Base-by-base conservation (phyloP, 2,329 filamentous ascomycete species). In the Fusarium buxicola region DNA sequence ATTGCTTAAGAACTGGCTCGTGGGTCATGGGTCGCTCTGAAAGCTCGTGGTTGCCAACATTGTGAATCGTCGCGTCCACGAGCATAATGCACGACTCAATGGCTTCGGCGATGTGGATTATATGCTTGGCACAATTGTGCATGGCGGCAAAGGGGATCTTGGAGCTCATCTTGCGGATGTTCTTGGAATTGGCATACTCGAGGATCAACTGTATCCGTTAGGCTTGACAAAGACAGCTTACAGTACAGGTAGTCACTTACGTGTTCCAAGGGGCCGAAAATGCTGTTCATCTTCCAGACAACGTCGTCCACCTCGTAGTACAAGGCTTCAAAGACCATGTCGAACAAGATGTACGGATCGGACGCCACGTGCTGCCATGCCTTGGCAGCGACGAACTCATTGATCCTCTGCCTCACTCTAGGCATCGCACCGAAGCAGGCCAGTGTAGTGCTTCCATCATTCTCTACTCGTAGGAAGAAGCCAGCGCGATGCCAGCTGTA, bases 51-150 rank as follows among this genome's bases (percentile, higher is more conserved):
- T 54, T 62, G 3, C 60, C 55, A 3, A 68, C 52, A 4, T 65
- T 60, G 21, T 50, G 41, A 0, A 63, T 28, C 13, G 65, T 69
- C 27, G 54, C 50, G 8, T 74, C 70, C 0, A 69, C 64, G 5
- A 71, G 47, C 68, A 74, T 45, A 10, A 72, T 21, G 16, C 65
- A 72, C 0, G 71, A 70, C 9, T 72, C 69, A 7, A 74, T 66
- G 13, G 70, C 71, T 28, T 73, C 71, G n/a, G 60, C 58, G 3
- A 74, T 63, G 36, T 72, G 67, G 2, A 72, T 66, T n/a, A 72
- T 71, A 36, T 74, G 71, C 43, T 74, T 74, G 50, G 66, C 65
- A 32, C 71, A 72, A 43, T 71, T 70, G 51, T 74, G 71, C 41
- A 73, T 63, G 2, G 68, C 72, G 2, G 68, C 60, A 31, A 74